Evolutionary conservation across 345 rosid species (phyloP).

Genomic region (Lepidium aucheri): DNA sequence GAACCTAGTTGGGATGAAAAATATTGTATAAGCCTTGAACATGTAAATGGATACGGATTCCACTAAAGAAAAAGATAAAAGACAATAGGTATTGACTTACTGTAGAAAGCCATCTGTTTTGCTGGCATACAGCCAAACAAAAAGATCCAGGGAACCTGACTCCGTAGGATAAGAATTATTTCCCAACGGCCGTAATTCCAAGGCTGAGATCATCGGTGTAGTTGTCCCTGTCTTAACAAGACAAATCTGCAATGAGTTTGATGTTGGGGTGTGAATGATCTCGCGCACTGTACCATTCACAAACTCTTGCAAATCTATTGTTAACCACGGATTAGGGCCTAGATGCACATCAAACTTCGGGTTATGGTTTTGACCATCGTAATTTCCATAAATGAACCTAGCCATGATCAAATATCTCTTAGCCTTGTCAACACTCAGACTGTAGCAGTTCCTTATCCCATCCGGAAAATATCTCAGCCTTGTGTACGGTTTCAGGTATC

Average conservation of each 20-base stretch:
- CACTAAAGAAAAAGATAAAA: no score
- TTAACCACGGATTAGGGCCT: slow-evolving; percentile 36
- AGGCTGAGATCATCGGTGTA: slow-evolving; percentile 36
- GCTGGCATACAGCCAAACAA: background rate
- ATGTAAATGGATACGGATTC: no score
- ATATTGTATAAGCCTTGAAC: background rate
- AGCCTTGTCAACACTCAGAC: slow-evolving; percentile 5
- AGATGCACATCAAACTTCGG: slow-evolving; percentile 33
- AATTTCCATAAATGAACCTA: slow-evolving; percentile 32
- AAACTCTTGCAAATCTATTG: slow-evolving; percentile 3
- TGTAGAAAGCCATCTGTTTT: background rate
- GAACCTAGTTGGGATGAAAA: slow-evolving; percentile 18
- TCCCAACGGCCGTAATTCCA: slow-evolving; percentile 34
- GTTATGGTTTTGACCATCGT: slow-evolving; percentile 15
- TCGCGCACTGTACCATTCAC: background rate
- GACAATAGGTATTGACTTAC: background rate
- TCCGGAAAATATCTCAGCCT: slow-evolving; percentile 29
- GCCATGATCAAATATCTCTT: slow-evolving; percentile 26
- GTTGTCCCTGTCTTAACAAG: slow-evolving; percentile 34
- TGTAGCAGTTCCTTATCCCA: slow-evolving; percentile 35
- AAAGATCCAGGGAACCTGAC: slow-evolving; percentile 12
- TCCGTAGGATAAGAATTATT: background rate
- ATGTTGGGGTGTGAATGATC: slow-evolving; percentile 28
- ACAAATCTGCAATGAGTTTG: slow-evolving; percentile 34
- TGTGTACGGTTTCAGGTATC: background rate